Base-by-base conservation (phyloP, 805 yeast species). In the Metschnikowia arizonensis region DNA sequence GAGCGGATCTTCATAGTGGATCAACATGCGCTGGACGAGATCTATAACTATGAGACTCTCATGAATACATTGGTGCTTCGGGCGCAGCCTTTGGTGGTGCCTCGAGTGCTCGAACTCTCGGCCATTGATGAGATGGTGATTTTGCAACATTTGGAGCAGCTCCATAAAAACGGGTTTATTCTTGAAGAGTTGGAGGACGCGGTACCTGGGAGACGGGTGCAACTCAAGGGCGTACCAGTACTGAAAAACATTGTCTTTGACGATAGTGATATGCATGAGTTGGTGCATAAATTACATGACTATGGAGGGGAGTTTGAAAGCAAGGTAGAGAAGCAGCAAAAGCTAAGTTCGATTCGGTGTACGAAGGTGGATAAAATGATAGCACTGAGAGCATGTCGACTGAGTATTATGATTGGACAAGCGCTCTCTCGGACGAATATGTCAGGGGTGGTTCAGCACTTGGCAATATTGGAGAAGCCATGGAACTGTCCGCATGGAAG, bases 401-500 rank as follows among this genome's bases (percentile, higher is more conserved):
- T 82, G 42, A 88, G 96, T 53, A 87, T 91, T 23, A 93, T 93
- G 99, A 82, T 93, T 39, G 99, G 99, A 0, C 82, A 76, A 52
- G 77, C 83, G 3, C 69, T 93, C 36, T 73, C 71, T 6, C 52
- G 44, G 25, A 69, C 62, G 7, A 76, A 79, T 6, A 93, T 93
- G 99, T 60, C 63, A 1, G 67, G 58, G 31, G 80, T 93, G 2
- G 90, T 93, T 5, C 60, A 67, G 25, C 76, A 88, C 57, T 67
- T 93, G 42, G 79, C 91, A 10, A 68, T 62, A 0, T 69, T 93
- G 31, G 90, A 88, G 50, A 87, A 88, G 59, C 99, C 99, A 0
- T 93, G 99, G 99, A 85, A 83, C 55, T 82, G 89, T 58, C 99
- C 99, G 0, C 99, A 93, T 65, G 99, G 99, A 0, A 71, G 99